Evolutionary conservation across 2,329 filamentous ascomycete species (phyloP), one percentile per base, ranked within the genome.

Genomic region (Verticillium longisporum): DNA sequence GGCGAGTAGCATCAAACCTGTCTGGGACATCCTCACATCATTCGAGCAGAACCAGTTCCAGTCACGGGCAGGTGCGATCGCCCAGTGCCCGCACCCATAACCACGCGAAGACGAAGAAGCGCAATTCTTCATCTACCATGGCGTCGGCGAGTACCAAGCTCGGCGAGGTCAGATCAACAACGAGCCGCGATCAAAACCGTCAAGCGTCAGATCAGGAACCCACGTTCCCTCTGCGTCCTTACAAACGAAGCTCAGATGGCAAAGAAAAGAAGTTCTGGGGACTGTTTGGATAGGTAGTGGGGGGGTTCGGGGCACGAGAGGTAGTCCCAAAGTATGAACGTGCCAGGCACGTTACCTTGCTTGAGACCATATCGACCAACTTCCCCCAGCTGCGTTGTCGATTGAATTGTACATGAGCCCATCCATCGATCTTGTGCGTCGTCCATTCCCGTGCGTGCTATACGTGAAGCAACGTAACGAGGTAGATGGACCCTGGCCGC

Each of bases 131-230:
- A 34, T 66, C 74, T 60, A 77, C 77, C 3, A 74, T 73, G 55
- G 73, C 74, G 5, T 78, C 78, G 1, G 75, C 74, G 59, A 79
- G 77, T 62, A 80, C 77, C 13, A 79, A 79, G 61, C 65, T 80
- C 4, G 77, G 77, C n/a, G 77, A 79, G 64, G 73, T 79, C 45
- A 26, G 18, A 4, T 53, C 45, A 26, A 21, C 6, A 11, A 53
- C 18, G 11, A 53, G 18, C 18, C 45, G 9, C 45, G 45, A 53
- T 21, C 18, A 18, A 11, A 26, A 11, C 3, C 5, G 15, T 26
- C n/a, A 11, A 9, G n/a, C 45, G 3, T 18, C 45, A 53, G 45
- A 53, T 10, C 14, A 53, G 3, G 37, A 31, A 13, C 63, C 61
- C 10, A 63, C 58, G 9, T 64, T 62, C 21, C 63, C 63, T n/a